Evolutionary conservation across 2,329 filamentous ascomycete genomes (phyloP), one percentile per base, ranked within the genome.

Genomic region (Fusarium pseudonygamai): DNA sequence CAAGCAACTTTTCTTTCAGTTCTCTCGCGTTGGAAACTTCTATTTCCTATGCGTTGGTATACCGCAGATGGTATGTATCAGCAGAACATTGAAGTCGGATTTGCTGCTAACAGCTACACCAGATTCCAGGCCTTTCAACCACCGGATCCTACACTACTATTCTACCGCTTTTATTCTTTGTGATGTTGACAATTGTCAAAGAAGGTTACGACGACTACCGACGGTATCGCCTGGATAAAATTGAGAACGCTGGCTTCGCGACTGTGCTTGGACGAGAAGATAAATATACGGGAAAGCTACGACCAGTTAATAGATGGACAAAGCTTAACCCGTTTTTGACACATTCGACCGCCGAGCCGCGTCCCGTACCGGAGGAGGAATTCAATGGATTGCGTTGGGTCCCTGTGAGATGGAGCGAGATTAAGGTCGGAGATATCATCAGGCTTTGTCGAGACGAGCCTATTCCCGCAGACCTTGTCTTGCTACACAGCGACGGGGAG

Each of bases 151-250:
- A 89, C 76, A 95, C 93, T 9, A 95, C 93, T 3, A 91, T 95
- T 73, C 84, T 94, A 36, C 93, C 93, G 0, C 83, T 95, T 28
- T 79, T 93, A 68, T 92, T 95, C 80, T 95, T 95, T 79, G 93
- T 97, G 45, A 85, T 91, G 40, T 86, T 97, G 66, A 96, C 94
- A 1, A 93, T 97, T 77, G 87, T 87, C 34, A 97, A 97, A 79
- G 94, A 97, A 83, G 94, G 94, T 0, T 96, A 94, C 75, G 94
- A 97, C 79, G 94, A 97, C 80, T 91, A 92, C 77, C 90, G 93
- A 75, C 87, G 94, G 68, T 93, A 96, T 81, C 88, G 92, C 22
- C 85, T 97, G 52, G 94, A 97, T 79, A 94, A 92, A 77, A 89
- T 93, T 28, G 94, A 97, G 81, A 97, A 97, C 79, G 86, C 87